Conservation (phyloP, 2,329 filamentous ascomycete species). For the Graphium sp. region DNA sequence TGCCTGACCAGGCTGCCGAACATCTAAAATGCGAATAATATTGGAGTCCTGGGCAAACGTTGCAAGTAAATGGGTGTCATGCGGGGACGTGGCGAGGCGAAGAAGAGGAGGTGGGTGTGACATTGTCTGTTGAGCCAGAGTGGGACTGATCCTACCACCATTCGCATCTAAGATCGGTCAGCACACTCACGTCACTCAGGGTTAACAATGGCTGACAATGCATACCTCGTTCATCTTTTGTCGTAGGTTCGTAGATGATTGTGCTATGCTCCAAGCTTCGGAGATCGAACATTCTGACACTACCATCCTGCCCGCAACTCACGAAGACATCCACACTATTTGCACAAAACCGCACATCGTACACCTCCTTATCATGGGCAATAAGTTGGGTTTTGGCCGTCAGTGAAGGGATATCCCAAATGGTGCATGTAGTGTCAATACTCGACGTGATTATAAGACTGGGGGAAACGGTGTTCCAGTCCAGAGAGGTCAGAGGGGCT, state of each 20-base stretch:
- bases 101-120: slow-evolving; percentile 61
- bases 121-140: slow-evolving; percentile 63
- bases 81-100: slow-evolving; percentile 75
- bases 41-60: slow-evolving; percentile 92
- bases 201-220: slow-evolving; percentile 4
- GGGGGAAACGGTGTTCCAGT: slow-evolving; percentile 96
- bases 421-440: slow-evolving; percentile 97
- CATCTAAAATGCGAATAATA: slow-evolving; percentile 85
- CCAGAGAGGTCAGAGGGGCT: slow-evolving; percentile 83
- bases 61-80: slow-evolving; percentile 89
- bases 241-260: slow-evolving; percentile 94
- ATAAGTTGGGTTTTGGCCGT: slow-evolving; percentile 98
- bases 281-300: slow-evolving; percentile 96
- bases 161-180: slow-evolving; percentile 27
- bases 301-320: slow-evolving; percentile 92
- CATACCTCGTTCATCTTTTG: slow-evolving; percentile 62
- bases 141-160: slow-evolving; percentile 52
- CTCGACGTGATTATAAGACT: slow-evolving; percentile 97
- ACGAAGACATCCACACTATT: slow-evolving; percentile 98
- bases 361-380: slow-evolving; percentile 97
- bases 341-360: slow-evolving; percentile 94
- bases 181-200: slow-evolving; percentile 4
- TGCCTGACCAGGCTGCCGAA: slow-evolving; percentile 88
- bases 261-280: slow-evolving; percentile 94
- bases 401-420: slow-evolving; percentile 96